Conservation (phyloP, 2,329 filamentous ascomycete species). For the Colletotrichum sp. region DNA sequence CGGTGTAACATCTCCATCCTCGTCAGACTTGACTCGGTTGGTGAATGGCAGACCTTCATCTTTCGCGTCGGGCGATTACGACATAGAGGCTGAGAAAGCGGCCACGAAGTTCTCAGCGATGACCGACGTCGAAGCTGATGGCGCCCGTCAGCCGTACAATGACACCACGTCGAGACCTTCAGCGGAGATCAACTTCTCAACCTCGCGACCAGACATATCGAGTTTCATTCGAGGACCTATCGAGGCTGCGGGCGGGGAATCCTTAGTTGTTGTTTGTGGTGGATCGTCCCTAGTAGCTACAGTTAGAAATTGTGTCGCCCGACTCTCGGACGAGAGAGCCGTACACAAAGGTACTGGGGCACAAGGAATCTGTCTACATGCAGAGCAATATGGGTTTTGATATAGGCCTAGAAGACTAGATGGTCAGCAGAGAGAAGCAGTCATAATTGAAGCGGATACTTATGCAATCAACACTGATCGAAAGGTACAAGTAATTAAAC, state of each 20-base stretch:
- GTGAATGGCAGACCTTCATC: neutral
- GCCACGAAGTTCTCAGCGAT: neutral
- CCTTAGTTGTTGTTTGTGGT: slow-evolving; percentile 65
- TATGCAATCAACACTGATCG: neutral
- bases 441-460: neutral
- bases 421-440: neutral
- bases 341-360: slow-evolving; percentile 69
- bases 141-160: slow-evolving; percentile 29
- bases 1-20: slow-evolving; percentile 9
- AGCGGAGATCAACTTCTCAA: neutral
- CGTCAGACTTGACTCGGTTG: neutral
- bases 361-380: slow-evolving; percentile 64
- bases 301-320: slow-evolving; percentile 59
- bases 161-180: no score
- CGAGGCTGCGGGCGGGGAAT: slow-evolving; percentile 63
- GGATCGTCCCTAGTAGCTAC: slow-evolving; percentile 57
- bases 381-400: slow-evolving; percentile 63
- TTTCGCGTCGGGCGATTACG: neutral
- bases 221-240: slow-evolving; percentile 57
- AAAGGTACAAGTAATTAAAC: neutral
- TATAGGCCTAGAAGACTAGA: neutral
- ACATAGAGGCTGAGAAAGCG: neutral
- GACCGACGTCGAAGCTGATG: neutral
- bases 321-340: slow-evolving; percentile 62
- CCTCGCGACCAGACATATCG: slow-evolving; percentile 48